Percentiles rank a stretch among this genome's conserved stretches.
Conservation (phyloP, 805 yeast species). For the Nakazawaea ambrosiae region DNA sequence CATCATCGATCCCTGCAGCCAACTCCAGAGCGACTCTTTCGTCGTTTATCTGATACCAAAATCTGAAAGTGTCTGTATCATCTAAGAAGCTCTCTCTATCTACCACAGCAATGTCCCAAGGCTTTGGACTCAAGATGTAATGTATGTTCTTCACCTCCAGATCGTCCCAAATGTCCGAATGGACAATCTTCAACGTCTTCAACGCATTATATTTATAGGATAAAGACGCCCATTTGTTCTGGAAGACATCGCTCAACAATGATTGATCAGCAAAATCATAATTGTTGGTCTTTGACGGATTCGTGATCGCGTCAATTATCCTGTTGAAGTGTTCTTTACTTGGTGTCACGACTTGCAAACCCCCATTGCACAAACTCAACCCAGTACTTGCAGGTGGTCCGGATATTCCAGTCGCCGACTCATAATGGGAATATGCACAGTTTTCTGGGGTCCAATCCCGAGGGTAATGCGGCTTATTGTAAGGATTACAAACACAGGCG, state of each 20-base stretch:
- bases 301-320: slow-evolving; percentile 33
- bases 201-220: slow-evolving; percentile 49
- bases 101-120: slow-evolving; percentile 40
- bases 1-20: slow-evolving; percentile 2
- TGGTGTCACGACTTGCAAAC: slow-evolving; percentile 46
- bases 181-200: slow-evolving; percentile 41
- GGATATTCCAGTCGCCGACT: slow-evolving; percentile 14
- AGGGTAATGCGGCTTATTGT: slow-evolving; percentile 45
- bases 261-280: slow-evolving; percentile 58
- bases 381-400: slow-evolving; percentile 39
- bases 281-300: slow-evolving; percentile 27
- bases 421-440: slow-evolving; percentile 41
- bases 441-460: slow-evolving; percentile 42
- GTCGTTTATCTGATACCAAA: slow-evolving; percentile 43
- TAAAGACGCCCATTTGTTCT: slow-evolving; percentile 41
- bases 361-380: slow-evolving; percentile 51
- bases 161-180: slow-evolving; percentile 39
- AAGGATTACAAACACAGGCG: slow-evolving; percentile 60
- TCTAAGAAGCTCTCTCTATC: slow-evolving; percentile 22
- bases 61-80: slow-evolving; percentile 38
- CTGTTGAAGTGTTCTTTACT: slow-evolving; percentile 25
- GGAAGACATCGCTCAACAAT: slow-evolving; percentile 45
- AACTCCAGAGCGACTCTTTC: slow-evolving; percentile 21
- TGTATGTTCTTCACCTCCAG: slow-evolving; percentile 48
- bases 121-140: slow-evolving; percentile 52